Percentiles rank a stretch among this genome's conserved stretches.
Conservation (phyloP, 176 grass and related monocot species). For the Oryza rufipogon region DNA sequence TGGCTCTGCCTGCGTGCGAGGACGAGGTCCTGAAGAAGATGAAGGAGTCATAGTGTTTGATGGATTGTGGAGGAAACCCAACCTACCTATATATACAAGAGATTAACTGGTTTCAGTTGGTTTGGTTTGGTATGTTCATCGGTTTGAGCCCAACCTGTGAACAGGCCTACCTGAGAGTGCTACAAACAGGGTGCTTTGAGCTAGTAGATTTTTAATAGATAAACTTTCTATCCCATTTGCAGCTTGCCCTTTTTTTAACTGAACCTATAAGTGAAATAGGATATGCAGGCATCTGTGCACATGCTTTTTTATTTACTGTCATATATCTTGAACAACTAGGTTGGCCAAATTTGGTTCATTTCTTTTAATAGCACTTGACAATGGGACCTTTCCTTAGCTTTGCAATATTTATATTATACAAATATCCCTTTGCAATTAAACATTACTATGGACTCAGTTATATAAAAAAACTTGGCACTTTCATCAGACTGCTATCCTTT, state of each 20-base stretch:
- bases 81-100: too few relatives aligned
- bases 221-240: background rate
- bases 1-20: too few relatives aligned
- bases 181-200: background rate
- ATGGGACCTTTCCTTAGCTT: background rate
- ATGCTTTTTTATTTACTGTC: background rate
- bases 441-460: background rate
- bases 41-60: too few relatives aligned
- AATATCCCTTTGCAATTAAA: background rate
- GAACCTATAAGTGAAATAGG: background rate
- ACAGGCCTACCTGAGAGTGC: background rate
- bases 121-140: too few relatives aligned
- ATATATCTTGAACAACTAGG: slow-evolving; percentile 3
- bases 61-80: too few relatives aligned
- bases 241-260: background rate
- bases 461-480: background rate
- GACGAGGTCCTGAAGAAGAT: too few relatives aligned
- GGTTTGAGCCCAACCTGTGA: too few relatives aligned
- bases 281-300: background rate
- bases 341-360: background rate
- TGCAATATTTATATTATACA: background rate
- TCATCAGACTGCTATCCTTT: slow-evolving; percentile 10
- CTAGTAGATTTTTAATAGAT: background rate
- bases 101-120: too few relatives aligned
- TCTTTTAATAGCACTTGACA: slow-evolving; percentile 4